Base-by-base conservation (phyloP, 1,139 yeast genomes). In the Hansenula lynferdii region DNA sequence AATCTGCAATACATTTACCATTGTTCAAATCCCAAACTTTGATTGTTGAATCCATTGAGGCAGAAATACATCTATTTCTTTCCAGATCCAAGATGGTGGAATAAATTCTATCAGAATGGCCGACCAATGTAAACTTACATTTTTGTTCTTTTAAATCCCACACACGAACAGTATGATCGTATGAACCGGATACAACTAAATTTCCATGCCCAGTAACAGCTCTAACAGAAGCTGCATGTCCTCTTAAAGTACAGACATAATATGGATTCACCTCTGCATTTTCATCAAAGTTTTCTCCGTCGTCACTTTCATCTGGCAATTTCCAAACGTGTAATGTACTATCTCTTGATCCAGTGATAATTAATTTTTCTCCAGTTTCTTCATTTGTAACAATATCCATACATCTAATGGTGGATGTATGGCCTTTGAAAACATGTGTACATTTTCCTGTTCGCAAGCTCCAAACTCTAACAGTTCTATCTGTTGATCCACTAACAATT, bases 271-370 rank as follows among this genome's bases (percentile, higher is more conserved):
- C 57, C 17, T 60, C 57, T 15, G 56, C 56, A 27, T 40, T 37
- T 42, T 64, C 74, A 28, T 69, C 68, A n/a, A 67, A 64, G 27
- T 62, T 56, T 29, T 62, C 64, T 18, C 61, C 64, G 17, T 57
- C 51, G 14, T 63, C 65, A 18, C 60, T 62, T 31, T 58, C 64
- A 17, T 61, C 52, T 8, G 57, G 59, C 32, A 92, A 67, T 49
- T 73, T 80, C 97, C 97, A 92, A 18, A 92, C 86, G 52, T 87
- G 85, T 48, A 90, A 66, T 23, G 95, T 86, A 44, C 84, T 80
- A 57, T 92, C 98, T 57, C 98, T 74, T 5, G 96, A 86, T 0
- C 98, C 97, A 0, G 96, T 82, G 1, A 92, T 83, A 40, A 81
- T 70, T 12, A 80, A 75, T 34, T 80, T 82, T 18, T 73, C 72